Percentiles rank a stretch among this genome's conserved stretches.
Evolutionary conservation across 495 filamentous ascomycete genomes (phyloP).

Genomic region (Evansstolkia leycettana): DNA sequence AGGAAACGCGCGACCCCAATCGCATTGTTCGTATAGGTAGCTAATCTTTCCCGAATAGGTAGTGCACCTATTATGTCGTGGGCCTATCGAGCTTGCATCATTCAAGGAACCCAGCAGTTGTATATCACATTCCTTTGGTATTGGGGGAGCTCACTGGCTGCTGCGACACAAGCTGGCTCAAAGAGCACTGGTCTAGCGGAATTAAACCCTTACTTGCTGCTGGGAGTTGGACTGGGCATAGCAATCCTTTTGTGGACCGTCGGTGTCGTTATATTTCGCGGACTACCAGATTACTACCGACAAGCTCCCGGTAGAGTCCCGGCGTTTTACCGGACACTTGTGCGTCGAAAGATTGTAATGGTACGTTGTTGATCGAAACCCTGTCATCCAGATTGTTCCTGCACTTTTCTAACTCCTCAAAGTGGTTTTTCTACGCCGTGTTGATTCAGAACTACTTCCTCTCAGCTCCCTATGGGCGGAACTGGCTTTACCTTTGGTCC

Average conservation of each 20-base stretch:
- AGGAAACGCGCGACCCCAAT: constrained; percentile 6
- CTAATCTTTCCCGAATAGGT: too few species aligned
- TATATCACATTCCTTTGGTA: constrained; percentile 55
- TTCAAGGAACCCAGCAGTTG: constrained; percentile 52
- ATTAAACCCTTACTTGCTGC: constrained; percentile 33
- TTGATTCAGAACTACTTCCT: constrained; percentile 59
- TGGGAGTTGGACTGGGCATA: constrained; percentile 35
- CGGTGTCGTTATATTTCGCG: constrained; percentile 38
- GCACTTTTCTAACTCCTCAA: not conserved
- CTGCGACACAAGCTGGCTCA: constrained; percentile 11
- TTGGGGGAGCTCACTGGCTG: constrained; percentile 40
- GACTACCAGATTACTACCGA: constrained; percentile 52
- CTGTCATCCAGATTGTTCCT: not conserved
- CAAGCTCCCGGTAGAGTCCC: constrained; percentile 19
- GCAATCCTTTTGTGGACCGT: constrained; percentile 44
- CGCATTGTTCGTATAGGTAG: constrained; percentile 18
- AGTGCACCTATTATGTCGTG: constrained; percentile 46
- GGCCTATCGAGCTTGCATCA: constrained; percentile 50
- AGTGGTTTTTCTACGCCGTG: constrained; percentile 40
- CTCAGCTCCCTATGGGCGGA: constrained; percentile 46
- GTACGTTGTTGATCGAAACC: constrained; percentile 6
- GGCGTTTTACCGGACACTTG: constrained; percentile 27
- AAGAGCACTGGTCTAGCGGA: constrained; percentile 15
- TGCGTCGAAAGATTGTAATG: constrained; percentile 46
- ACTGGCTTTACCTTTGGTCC: constrained; percentile 49